Base-by-base conservation (phyloP, 1,284 basidiomycete species). In the Bondarzewia mesenterica region DNA sequence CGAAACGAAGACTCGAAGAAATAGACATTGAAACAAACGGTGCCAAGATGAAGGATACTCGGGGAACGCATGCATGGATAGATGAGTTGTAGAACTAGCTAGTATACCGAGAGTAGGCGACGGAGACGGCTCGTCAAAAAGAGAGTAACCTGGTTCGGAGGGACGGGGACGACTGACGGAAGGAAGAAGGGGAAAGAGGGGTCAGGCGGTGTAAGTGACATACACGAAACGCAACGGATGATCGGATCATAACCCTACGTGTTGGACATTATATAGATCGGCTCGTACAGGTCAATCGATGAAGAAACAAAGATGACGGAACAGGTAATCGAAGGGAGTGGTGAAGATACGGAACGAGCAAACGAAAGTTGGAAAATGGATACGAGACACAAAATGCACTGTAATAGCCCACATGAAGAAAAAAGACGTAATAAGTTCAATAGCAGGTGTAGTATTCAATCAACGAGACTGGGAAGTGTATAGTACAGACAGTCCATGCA, bases 41-140 rank as follows among this genome's bases (percentile, higher is more conserved):
- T 29, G 37, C 41, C 44, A 42, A 46, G 46, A 52, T 46, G 45
- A 57, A 49, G 59, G 29, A 32, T n/a, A n/a, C 59, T 59, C n/a
- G n/a, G n/a, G n/a, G n/a, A n/a, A n/a, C n/a, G n/a, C n/a, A n/a
- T n/a, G 63, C 60, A 60, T 61, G 55, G 55, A 50, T 37, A 53
- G 29, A 32, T 32, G 29, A 32, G 29, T 10, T 32, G 29, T 6
- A 32, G 29, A 32, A n/a, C n/a, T n/a, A n/a, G 29, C 29, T 32
- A 32, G 5, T 10, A 32, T 32, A 32, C 29, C 12, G 5, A 32
- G n/a, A 32, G 29, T 15, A 7, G 29, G 29, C 29, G 2, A 32
- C 29, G 57, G 43, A n/a, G n/a, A n/a, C n/a, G n/a, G n/a, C n/a
- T n/a, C n/a, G n/a, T n/a, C n/a, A n/a, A n/a, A n/a, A n/a, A n/a